phyloP scores from a whole-genome alignment of 2,329 filamentous ascomycete genomes.

The Pezicula radicicola region DNA sequence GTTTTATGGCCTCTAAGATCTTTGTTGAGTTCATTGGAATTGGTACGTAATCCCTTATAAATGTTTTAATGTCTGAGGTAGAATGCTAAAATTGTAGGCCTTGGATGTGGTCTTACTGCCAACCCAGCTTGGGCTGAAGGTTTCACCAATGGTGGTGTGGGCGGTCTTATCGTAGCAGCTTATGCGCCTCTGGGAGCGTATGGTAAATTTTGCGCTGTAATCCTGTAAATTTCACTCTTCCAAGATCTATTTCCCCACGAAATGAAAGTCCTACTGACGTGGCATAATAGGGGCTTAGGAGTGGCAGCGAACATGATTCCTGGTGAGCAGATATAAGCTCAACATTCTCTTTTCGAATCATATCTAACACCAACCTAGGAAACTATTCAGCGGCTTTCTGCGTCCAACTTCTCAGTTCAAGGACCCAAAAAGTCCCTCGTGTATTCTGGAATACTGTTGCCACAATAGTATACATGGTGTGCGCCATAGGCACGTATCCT shows the following conservation, averaged over 20 bases:
- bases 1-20: background rate
- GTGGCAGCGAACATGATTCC: background rate
- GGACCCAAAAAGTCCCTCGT: background rate
- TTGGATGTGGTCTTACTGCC: background rate
- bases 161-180: background rate
- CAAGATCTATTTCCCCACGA: background rate
- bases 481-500: background rate
- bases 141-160: background rate
- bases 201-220: background rate
- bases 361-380: background rate
- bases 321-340: background rate
- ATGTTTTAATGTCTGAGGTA: background rate
- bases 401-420: background rate
- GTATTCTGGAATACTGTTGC: background rate
- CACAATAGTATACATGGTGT: background rate
- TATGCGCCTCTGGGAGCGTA: background rate
- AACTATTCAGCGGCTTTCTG: background rate
- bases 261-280: background rate
- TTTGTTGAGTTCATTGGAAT: background rate
- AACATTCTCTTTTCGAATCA: background rate
- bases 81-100: background rate
- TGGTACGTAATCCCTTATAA: background rate
- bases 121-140: background rate
- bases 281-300: background rate
- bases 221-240: background rate